phyloP scores from a whole-genome alignment of 371 early-diverging fungal species.

The Syncephalastrum racemosum region DNA sequence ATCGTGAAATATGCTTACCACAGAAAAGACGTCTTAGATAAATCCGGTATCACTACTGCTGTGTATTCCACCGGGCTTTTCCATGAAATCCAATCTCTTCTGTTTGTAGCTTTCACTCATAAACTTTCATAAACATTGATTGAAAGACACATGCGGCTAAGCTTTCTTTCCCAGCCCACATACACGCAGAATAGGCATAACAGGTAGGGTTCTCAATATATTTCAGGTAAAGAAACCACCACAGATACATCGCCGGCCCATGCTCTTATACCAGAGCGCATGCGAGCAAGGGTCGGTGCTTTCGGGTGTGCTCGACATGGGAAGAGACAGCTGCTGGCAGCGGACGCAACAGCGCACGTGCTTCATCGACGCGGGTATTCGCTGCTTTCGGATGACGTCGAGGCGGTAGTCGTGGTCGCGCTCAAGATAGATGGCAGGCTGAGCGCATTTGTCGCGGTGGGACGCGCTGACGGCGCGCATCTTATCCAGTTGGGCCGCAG shows the following conservation, averaged over 20 bases:
- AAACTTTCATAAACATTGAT: too few relatives aligned
- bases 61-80: too few relatives aligned
- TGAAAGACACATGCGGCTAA: too few relatives aligned
- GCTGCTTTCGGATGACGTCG: slow-evolving; percentile 40
- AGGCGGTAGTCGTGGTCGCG: slow-evolving; percentile 16
- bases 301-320: slow-evolving; percentile 9
- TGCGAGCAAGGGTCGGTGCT: slow-evolving; percentile 25
- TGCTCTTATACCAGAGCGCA: slow-evolving; percentile 38
- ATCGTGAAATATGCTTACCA: too few relatives aligned
- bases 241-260: slow-evolving; percentile 37
- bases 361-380: slow-evolving; percentile 17
- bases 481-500: slow-evolving; percentile 12
- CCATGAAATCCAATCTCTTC: too few relatives aligned
- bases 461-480: slow-evolving; percentile 21
- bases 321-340: slow-evolving; percentile 29
- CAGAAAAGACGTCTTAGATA: too few relatives aligned
- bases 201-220: not conserved
- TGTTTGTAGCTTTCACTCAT: too few relatives aligned
- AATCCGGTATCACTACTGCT: too few relatives aligned
- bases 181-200: too few relatives aligned
- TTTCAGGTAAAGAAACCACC: slow-evolving; percentile 36
- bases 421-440: slow-evolving; percentile 39
- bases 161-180: too few relatives aligned
- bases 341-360: slow-evolving; percentile 25
- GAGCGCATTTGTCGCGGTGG: slow-evolving; percentile 33